phyloP scores from a whole-genome alignment of 305 asterid species.

The Solanum hybrid region DNA sequence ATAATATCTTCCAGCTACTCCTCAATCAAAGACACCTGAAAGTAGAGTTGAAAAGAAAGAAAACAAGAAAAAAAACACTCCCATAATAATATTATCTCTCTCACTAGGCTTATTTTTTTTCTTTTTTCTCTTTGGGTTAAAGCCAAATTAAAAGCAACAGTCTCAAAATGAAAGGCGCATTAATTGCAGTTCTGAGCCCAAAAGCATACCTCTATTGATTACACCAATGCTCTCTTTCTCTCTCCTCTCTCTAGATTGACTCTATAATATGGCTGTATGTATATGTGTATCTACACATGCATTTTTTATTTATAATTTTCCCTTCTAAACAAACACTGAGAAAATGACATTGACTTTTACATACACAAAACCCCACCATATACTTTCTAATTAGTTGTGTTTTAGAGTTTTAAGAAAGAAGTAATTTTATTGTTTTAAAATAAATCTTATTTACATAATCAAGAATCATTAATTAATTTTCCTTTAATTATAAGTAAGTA shows the following conservation, averaged over 20 bases:
- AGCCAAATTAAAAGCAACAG: slow-evolving; percentile 38
- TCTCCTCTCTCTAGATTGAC: slow-evolving; percentile 39
- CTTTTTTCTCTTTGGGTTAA: slow-evolving; percentile 20
- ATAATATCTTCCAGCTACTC: neutral
- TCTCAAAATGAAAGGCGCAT: slow-evolving; percentile 53
- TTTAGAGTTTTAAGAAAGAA: neutral
- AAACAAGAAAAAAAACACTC: neutral
- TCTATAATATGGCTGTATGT: slow-evolving; percentile 8
- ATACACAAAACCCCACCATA: slow-evolving; percentile 14
- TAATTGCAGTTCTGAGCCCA: slow-evolving; percentile 47
- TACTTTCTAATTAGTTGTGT: neutral
- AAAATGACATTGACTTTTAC: slow-evolving; percentile 49
- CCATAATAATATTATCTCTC: neutral
- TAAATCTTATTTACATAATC: neutral
- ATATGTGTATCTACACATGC: neutral
- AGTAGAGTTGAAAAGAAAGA: slow-evolving; percentile 5
- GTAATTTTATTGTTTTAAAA: neutral
- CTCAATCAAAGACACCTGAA: slow-evolving; percentile 27
- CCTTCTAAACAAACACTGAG: slow-evolving; percentile 1
- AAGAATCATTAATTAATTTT: neutral
- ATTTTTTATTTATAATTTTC: neutral
- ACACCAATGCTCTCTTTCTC: slow-evolving; percentile 26
- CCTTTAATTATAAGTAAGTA: neutral
- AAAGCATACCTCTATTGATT: slow-evolving; percentile 34
- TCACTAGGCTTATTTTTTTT: slow-evolving; percentile 7